phyloP scores from a whole-genome alignment of 176 grass and related monocot species.

The Melocanna baccifera region DNA sequence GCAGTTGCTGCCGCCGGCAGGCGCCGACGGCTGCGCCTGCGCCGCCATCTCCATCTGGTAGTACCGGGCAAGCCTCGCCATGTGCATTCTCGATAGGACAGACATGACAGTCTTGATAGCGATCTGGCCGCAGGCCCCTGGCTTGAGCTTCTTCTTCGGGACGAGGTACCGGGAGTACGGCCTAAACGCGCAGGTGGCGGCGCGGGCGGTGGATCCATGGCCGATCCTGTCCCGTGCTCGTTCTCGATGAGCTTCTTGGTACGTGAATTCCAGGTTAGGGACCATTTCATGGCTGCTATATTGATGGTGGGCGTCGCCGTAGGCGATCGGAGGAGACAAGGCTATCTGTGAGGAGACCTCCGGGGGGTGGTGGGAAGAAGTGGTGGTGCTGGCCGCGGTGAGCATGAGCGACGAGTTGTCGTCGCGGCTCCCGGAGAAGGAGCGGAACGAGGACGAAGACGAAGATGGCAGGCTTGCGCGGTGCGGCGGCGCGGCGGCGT shows the following conservation, averaged over 20 bases:
- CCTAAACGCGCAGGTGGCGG: neutral
- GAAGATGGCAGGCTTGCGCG: neutral
- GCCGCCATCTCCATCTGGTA: neutral
- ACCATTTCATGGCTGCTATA: neutral
- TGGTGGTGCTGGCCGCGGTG: neutral
- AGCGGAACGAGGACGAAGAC: neutral
- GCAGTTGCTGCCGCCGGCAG: neutral
- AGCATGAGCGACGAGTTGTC: neutral
- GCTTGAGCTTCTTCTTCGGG: slow-evolving; percentile 14
- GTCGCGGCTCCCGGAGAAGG: neutral
- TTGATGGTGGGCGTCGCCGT: neutral
- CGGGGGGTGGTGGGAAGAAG: neutral
- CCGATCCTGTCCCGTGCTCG: neutral
- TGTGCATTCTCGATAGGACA: neutral
- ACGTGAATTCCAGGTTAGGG: neutral
- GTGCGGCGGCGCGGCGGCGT: neutral
- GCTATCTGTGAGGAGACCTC: neutral
- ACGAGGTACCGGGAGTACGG: neutral
- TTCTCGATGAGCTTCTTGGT: neutral
- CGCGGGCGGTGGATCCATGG: neutral
- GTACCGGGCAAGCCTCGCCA: neutral
- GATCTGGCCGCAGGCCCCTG: slow-evolving; percentile 8
- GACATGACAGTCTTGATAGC: slow-evolving; percentile 23
- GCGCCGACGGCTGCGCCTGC: neutral
- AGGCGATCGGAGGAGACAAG: neutral